These are phyloP conservation scores for Penicillium rolfsii DNA, from an alignment of 2,329 filamentous ascomycete genomes.

Conservation along the genomic window DNA sequence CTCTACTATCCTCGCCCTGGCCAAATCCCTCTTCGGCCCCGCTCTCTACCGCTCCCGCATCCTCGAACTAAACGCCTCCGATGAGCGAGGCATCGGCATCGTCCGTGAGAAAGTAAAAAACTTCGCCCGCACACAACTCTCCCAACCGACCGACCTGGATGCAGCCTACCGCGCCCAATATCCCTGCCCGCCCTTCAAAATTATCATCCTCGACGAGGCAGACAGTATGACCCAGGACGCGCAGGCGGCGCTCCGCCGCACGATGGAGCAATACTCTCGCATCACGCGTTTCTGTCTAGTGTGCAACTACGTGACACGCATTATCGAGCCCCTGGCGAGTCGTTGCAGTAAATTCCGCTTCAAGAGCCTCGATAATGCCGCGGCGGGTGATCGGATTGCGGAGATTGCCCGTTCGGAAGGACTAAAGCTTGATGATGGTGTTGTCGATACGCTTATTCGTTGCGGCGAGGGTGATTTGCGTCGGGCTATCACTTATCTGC, in stretches of 20 bases:
- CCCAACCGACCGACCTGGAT: slow-evolving; percentile 70
- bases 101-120: slow-evolving; percentile 98
- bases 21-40: slow-evolving; percentile 95
- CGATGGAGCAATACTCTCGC: slow-evolving; percentile 97
- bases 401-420: slow-evolving; percentile 81
- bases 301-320: slow-evolving; percentile 97
- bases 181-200: slow-evolving; percentile 97
- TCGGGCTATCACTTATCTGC: slow-evolving; percentile 94
- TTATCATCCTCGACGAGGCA: slow-evolving; percentile 96
- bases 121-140: slow-evolving; percentile 93
- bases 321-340: slow-evolving; percentile 93
- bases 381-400: slow-evolving; percentile 76
- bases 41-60: slow-evolving; percentile 91
- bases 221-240: slow-evolving; percentile 99
- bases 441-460: slow-evolving; percentile 78
- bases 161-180: slow-evolving; percentile 70
- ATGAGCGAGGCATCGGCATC: slow-evolving; percentile 96
- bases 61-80: slow-evolving; percentile 98
- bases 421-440: slow-evolving; percentile 75
- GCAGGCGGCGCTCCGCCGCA: slow-evolving; percentile 85
- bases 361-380: slow-evolving; percentile 88
- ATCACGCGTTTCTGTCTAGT: slow-evolving; percentile 97
- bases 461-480: slow-evolving; percentile 93
- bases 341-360: slow-evolving; percentile 97
- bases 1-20: slow-evolving; percentile 92